Evolutionary conservation across 2,329 filamentous ascomycete genomes (phyloP), one percentile per base, ranked within the genome.

Genomic region (Pseudocercospora crystallina): DNA sequence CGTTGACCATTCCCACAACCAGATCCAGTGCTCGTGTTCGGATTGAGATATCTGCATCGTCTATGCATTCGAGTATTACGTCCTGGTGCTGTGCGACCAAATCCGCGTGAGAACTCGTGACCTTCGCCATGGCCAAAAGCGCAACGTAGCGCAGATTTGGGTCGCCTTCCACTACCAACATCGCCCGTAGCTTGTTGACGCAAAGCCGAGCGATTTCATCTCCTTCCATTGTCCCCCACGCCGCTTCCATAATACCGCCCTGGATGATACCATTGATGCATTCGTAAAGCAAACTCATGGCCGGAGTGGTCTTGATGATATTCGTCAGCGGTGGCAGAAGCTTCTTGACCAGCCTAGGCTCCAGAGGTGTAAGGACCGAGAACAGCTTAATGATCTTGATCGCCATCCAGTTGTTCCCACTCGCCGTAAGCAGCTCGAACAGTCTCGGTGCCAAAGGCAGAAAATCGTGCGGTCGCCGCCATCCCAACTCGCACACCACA

Each of bases 371-470:
- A 54, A 99, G 75, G 1, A 90, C 95, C 37, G 94, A 92, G 78
- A 99, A 99, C 57, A 99, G 80, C 73, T 99, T 99, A 69, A 99
- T 97, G 56, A 99, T 83, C 70, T 99, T 99, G 68, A 99, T 99
- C 52, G 91, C 91, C 92, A 99, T 97, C 94, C 94, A 99, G 71
- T 99, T 99, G 71, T 99, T 97, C 33, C 87, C 87, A 49, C 90
- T 86, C 54, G 95, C 87, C 10, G 96, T 91, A 20, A 99, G 76
- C 13, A 99, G 79, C 66, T 96, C 91, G 64, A 97, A 99, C 20
- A 99, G 73, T 51, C 94, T 81, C 8, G 94, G 94, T 0, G 94
- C 94, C 29, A 99, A 77, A 11, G 94, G 89, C 29, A 99, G 76
- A 62, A 97, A 97, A 70, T 99, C 94, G 60, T 92, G 86, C 3